phyloP scores from a whole-genome alignment of 345 rosid genomes.

The Physaria fendleri region DNA sequence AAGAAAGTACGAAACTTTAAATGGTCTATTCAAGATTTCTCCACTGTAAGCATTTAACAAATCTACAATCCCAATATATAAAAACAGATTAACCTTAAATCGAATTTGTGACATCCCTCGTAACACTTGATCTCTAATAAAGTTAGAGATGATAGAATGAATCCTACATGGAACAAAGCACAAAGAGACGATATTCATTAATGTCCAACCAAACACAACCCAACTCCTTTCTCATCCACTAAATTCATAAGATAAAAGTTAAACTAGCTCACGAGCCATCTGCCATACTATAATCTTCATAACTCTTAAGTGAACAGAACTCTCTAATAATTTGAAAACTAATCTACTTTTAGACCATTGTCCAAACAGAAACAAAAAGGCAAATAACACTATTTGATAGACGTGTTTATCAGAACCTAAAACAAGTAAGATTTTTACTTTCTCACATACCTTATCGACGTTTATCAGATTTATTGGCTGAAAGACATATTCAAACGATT shows the following conservation, averaged over 20 bases:
- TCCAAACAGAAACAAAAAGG: conserved; percentile 14
- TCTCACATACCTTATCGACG: conserved; percentile 33
- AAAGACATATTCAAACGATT: conserved; percentile 33
- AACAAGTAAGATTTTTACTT: conserved; percentile 12
- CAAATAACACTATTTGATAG: conserved; percentile 11
- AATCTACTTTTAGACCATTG: conserved; percentile 3
- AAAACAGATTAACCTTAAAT: background rate
- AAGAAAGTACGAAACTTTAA: conserved; percentile 36
- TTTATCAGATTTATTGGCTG: conserved; percentile 35
- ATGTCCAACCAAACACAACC: conserved; percentile 49
- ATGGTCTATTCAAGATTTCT: too few relatives aligned
- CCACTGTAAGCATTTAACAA: too few relatives aligned
- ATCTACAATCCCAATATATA: conserved; percentile 25
- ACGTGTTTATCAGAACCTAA: conserved; percentile 5
- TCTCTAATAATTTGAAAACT: conserved; percentile 25
- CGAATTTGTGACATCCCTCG: background rate
- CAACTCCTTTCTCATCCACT: conserved; percentile 26
- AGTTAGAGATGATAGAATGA: conserved; percentile 17
- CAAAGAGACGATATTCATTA: conserved; percentile 28
- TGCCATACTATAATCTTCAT: conserved; percentile 22
- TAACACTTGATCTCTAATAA: conserved; percentile 4
- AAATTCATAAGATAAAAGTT: conserved; percentile 30
- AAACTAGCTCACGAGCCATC: conserved; percentile 54
- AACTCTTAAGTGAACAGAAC: conserved; percentile 31
- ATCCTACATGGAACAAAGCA: conserved; percentile 17